Evolutionary conservation across 305 asterid genomes (phyloP).

Genomic region (Rubia tinctorum): DNA sequence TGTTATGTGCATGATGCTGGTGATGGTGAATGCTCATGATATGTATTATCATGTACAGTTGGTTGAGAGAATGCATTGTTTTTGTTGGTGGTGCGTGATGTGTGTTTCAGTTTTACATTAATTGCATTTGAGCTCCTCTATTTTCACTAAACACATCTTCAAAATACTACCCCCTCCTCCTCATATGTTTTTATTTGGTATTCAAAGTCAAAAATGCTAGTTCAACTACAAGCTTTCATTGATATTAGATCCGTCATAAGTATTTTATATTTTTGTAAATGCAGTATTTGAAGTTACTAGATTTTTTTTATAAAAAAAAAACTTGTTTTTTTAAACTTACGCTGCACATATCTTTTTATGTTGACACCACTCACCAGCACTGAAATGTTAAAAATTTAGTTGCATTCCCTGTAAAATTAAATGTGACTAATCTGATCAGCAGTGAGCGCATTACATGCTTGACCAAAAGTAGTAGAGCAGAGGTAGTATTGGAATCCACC

Average conservation of each 20-base stretch:
- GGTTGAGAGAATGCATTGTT: not conserved
- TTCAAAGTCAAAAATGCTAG: too few relatives aligned
- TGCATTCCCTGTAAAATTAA: too few relatives aligned
- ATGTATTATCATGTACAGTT: not conserved
- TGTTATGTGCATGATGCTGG: not conserved
- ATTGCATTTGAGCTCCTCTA: not conserved
- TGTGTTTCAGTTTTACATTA: not conserved
- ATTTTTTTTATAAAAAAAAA: too few relatives aligned
- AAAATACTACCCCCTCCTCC: not conserved
- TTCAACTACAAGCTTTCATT: too few relatives aligned
- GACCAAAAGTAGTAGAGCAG: not conserved
- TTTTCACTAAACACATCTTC: not conserved
- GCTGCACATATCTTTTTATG: too few relatives aligned
- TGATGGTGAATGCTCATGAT: not conserved
- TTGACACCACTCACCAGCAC: too few relatives aligned
- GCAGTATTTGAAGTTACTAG: too few relatives aligned
- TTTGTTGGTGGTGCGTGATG: not conserved
- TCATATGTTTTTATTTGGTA: too few relatives aligned
- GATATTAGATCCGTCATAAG: too few relatives aligned
- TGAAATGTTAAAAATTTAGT: too few relatives aligned
- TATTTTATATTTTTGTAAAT: too few relatives aligned
- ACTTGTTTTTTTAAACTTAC: too few relatives aligned
- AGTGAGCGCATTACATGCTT: not conserved
- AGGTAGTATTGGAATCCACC: slow-evolving; percentile 11
- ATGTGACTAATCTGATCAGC: not conserved